Evolutionary conservation across 768 basidiomycete genomes (phyloP).

Genomic region (Hygrophoropsis aurantiaca): DNA sequence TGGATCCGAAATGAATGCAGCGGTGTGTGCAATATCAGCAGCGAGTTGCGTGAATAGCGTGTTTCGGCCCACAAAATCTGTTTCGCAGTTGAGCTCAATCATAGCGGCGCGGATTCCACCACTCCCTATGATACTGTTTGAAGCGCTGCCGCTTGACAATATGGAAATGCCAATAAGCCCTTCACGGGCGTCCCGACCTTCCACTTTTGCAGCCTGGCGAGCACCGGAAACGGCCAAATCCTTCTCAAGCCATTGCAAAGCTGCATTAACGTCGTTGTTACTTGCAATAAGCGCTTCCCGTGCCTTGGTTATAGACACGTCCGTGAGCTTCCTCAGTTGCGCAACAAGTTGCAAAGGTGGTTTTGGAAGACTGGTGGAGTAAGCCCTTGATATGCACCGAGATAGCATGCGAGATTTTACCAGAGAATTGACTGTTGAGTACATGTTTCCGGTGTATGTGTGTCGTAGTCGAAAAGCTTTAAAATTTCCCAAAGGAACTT

Average conservation of each 20-base stretch:
- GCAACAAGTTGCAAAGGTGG: slow-evolving; percentile 77
- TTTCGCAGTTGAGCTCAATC: slow-evolving; percentile 94
- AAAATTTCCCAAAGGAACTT: not conserved
- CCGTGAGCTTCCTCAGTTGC: slow-evolving; percentile 77
- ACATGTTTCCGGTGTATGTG: too few relatives aligned
- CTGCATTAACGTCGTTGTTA: slow-evolving; percentile 70
- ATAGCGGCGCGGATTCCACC: slow-evolving; percentile 74
- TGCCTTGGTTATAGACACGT: slow-evolving; percentile 85
- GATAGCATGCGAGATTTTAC: slow-evolving; percentile 1
- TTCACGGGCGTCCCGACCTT: slow-evolving; percentile 69
- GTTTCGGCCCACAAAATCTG: slow-evolving; percentile 92
- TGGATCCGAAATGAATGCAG: slow-evolving; percentile 68
- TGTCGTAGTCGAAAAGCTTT: not conserved
- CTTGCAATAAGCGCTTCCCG: slow-evolving; percentile 79
- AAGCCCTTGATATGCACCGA: slow-evolving; percentile 30
- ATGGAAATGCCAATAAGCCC: slow-evolving; percentile 80
- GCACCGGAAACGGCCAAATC: slow-evolving; percentile 72
- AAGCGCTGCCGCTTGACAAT: slow-evolving; percentile 59
- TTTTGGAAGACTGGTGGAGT: slow-evolving; percentile 56
- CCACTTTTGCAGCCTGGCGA: slow-evolving; percentile 81
- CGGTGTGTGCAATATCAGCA: slow-evolving; percentile 78
- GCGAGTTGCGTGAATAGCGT: slow-evolving; percentile 77
- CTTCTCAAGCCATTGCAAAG: slow-evolving; percentile 78
- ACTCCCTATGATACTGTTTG: slow-evolving; percentile 30
- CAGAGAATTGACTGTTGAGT: slow-evolving; percentile 2